Conservation (phyloP, 1,139 yeast genomes). For the Petasospora fabianii region DNA sequence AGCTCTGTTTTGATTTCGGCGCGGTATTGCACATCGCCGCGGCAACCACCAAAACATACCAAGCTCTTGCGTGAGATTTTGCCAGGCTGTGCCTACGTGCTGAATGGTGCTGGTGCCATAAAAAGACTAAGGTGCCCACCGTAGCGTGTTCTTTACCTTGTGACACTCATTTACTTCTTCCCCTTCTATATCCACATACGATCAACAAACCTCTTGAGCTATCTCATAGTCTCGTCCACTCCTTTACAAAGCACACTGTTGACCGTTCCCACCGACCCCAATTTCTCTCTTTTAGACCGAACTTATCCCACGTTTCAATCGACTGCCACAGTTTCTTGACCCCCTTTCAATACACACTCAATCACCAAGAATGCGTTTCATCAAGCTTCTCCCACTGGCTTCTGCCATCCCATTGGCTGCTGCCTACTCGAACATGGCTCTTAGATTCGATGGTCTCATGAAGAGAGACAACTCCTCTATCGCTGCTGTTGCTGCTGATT, state of each 20-base stretch:
- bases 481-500: conserved; percentile 26
- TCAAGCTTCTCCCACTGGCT: conserved; percentile 15
- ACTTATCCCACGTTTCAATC: not conserved
- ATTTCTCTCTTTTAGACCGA: conserved; percentile 3
- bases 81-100: not conserved
- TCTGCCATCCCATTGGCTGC: conserved; percentile 17
- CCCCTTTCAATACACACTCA: not conserved
- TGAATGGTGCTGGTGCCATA: not conserved
- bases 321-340: not conserved
- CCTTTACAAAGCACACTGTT: conserved; percentile 15
- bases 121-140: not conserved
- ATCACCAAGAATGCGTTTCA: conserved; percentile 16
- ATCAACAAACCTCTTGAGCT: conserved; percentile 13
- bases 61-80: conserved; percentile 1
- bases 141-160: not conserved
- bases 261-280: conserved; percentile 3
- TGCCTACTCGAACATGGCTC: conserved; percentile 24
- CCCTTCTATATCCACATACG: not conserved
- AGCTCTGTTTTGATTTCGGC: conserved; percentile 14
- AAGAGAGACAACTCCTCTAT: conserved; percentile 21
- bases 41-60: not conserved
- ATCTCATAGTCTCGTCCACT: conserved; percentile 25
- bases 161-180: not conserved
- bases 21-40: conserved; percentile 1
- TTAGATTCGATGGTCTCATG: conserved; percentile 21